Evolutionary conservation across 148 eudicot species (phyloP).

Genomic region (Linanthus parryae): DNA sequence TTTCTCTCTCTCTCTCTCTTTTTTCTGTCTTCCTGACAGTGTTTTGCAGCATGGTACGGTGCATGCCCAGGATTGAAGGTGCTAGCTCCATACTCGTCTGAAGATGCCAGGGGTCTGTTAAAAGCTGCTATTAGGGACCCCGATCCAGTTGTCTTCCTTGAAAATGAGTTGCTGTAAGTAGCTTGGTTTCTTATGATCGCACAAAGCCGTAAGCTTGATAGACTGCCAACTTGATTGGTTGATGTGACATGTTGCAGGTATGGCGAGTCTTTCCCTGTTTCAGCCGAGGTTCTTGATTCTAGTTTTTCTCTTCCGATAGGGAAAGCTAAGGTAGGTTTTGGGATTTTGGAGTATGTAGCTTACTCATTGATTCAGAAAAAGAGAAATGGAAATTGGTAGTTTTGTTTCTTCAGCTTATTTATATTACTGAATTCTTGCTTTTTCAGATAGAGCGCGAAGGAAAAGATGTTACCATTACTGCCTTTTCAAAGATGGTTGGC

Average conservation of each 20-base stretch:
- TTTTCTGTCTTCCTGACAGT: conserved; percentile 30
- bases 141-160: conserved; percentile 87
- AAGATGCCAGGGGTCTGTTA: conserved; percentile 82
- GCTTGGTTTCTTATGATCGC: neutral
- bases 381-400: too few species aligned
- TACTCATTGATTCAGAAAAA: neutral
- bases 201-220: too few species aligned
- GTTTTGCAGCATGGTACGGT: conserved; percentile 80
- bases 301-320: conserved; percentile 78
- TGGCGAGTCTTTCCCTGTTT: conserved; percentile 77
- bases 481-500: conserved; percentile 47
- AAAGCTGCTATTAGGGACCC: conserved; percentile 97
- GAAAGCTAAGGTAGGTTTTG: conserved; percentile 70
- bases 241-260: conserved; percentile 31
- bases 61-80: conserved; percentile 75
- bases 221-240: too few species aligned
- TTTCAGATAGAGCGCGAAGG: conserved; percentile 34
- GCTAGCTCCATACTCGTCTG: conserved; percentile 62
- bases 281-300: conserved; percentile 74
- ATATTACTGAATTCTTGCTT: neutral
- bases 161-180: conserved; percentile 82
- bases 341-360: neutral
- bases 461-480: conserved; percentile 34
- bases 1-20: too few species aligned
- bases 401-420: neutral